phyloP scores from a whole-genome alignment of 129 eudicot genomes.

The Scalesia atractyloides region DNA sequence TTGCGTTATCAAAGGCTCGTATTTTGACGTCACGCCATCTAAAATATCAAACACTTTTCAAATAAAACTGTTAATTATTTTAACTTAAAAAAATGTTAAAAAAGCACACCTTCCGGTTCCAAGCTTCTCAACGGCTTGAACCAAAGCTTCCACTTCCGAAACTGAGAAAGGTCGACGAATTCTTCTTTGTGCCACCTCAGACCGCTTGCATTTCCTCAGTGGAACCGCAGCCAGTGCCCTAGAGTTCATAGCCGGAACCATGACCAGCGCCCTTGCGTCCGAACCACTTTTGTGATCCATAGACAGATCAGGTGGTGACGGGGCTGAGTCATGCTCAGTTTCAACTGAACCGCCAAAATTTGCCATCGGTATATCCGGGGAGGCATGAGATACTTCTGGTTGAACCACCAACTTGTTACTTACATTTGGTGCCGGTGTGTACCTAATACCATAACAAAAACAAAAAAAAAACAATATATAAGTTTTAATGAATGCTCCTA shows the following conservation, averaged over 20 bases:
- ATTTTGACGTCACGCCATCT: conserved; percentile 99
- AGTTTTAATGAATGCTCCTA: background rate
- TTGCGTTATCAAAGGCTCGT: conserved; percentile 91
- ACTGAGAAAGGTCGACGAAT: conserved; percentile 97
- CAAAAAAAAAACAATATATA: conserved; percentile 5
- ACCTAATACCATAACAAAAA: conserved; percentile 55
- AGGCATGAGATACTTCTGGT: conserved; percentile 40
- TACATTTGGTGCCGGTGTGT: conserved; percentile 39
- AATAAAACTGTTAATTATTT: background rate
- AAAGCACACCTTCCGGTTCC: conserved; percentile 70
- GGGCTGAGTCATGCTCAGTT: conserved; percentile 86
- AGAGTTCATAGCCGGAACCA: conserved; percentile 50
- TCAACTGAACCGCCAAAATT: conserved; percentile 61
- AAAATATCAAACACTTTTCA: conserved; percentile 12
- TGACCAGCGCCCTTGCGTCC: conserved; percentile 72
- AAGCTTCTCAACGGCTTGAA: conserved; percentile 97
- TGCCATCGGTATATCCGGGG: conserved; percentile 37
- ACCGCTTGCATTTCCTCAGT: conserved; percentile 67
- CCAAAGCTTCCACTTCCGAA: conserved; percentile 94
- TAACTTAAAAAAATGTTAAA: background rate
- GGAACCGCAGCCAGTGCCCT: conserved; percentile 66
- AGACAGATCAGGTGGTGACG: conserved; percentile 59
- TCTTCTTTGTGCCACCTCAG: conserved; percentile 82
- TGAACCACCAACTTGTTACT: conserved; percentile 34
- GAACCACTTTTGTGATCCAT: conserved; percentile 48